phyloP scores from a whole-genome alignment of 139 green algal genomes.

The Tetratostichococcus sp. region DNA sequence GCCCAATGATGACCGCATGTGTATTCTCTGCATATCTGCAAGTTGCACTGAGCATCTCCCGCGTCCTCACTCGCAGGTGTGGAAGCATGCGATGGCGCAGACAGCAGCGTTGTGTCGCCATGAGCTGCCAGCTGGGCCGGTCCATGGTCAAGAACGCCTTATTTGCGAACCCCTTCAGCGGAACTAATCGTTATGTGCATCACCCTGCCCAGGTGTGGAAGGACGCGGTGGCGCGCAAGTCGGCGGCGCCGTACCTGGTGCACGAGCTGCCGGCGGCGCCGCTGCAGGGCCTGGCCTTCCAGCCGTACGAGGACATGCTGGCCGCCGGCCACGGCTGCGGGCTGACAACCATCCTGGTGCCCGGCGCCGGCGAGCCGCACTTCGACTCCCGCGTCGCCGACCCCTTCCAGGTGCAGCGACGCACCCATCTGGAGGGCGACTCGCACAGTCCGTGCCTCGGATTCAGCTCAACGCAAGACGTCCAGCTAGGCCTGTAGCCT shows the following conservation, averaged over 20 bases:
- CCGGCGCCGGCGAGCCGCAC: conserved; percentile 94
- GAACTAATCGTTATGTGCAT: too few relatives aligned
- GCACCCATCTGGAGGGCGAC: too few relatives aligned
- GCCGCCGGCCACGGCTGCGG: conserved; percentile 67
- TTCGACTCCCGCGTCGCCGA: conserved; percentile 87
- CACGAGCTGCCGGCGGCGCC: conserved; percentile 51
- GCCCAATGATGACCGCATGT: too few relatives aligned
- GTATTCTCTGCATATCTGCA: too few relatives aligned
- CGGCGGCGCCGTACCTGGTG: conserved; percentile 80
- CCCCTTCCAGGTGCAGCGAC: conserved; percentile 9
- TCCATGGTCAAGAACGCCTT: too few relatives aligned
- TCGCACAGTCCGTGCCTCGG: too few relatives aligned
- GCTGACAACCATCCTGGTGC: conserved; percentile 81
- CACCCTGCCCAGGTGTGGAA: conserved; percentile 67
- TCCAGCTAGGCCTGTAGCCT: too few relatives aligned
- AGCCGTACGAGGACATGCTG: conserved; percentile 94
- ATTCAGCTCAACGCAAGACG: too few relatives aligned
- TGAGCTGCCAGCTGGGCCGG: too few relatives aligned
- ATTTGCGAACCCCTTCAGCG: too few relatives aligned
- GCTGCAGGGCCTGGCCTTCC: conserved; percentile 70
- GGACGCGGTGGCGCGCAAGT: conserved; percentile 80
- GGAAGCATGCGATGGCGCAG: conserved; percentile 69
- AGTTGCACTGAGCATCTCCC: too few relatives aligned
- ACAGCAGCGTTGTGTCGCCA: too few relatives aligned
- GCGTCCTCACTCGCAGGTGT: not conserved